Evolutionary conservation across 495 filamentous ascomycete species (phyloP).

Genomic region (Rhypophila decipiens): DNA sequence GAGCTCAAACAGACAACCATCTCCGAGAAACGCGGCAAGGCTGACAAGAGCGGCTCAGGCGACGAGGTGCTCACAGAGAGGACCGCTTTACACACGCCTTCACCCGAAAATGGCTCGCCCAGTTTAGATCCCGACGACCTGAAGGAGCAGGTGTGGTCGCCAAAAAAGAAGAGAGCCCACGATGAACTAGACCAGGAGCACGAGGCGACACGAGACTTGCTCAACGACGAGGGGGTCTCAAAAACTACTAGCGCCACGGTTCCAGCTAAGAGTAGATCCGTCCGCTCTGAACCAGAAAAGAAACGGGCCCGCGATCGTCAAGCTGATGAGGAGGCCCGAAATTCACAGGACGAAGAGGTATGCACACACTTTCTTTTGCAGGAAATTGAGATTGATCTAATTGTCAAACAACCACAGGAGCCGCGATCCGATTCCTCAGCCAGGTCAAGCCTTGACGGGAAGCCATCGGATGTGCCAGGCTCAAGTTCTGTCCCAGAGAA

Average conservation of each 20-base stretch:
- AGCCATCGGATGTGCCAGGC: neutral
- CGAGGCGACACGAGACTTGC: constrained; percentile 27
- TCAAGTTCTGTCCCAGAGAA: constrained; percentile 4
- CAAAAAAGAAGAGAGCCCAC: constrained; percentile 53
- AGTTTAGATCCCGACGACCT: constrained; percentile 28
- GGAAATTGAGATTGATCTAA: too few relatives aligned
- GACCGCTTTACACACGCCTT: neutral
- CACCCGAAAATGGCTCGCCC: constrained; percentile 21
- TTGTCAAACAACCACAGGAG: constrained; percentile 2
- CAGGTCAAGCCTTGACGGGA: constrained; percentile 17
- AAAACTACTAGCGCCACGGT: constrained; percentile 14
- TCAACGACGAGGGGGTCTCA: constrained; percentile 24
- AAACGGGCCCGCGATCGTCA: constrained; percentile 44
- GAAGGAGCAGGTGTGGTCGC: constrained; percentile 43
- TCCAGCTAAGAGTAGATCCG: constrained; percentile 30
- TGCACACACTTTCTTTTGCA: too few relatives aligned
- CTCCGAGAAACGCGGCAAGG: constrained; percentile 37
- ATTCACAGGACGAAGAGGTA: too few relatives aligned
- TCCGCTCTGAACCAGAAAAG: constrained; percentile 49
- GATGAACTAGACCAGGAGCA: constrained; percentile 44
- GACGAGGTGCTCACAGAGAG: constrained; percentile 20
- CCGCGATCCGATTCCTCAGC: constrained; percentile 12
- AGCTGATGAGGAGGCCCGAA: neutral
- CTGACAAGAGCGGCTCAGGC: constrained; percentile 19
- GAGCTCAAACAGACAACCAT: constrained; percentile 50